phyloP scores from a whole-genome alignment of 306 rosid species.

The Dicorynia guianensis region DNA sequence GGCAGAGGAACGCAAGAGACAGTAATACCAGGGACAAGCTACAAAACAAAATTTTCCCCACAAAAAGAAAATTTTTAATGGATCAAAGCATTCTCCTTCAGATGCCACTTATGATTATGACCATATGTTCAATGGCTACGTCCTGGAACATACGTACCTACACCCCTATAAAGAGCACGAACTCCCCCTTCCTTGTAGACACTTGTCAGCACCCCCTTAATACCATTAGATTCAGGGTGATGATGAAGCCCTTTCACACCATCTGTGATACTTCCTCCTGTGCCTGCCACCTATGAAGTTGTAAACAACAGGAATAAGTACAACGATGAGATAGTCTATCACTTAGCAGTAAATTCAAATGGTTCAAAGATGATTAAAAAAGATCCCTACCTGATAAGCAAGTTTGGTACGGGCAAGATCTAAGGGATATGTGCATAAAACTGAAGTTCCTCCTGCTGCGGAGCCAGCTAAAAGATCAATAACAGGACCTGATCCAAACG shows the following conservation, averaged over 20 bases:
- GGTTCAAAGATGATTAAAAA: conserved; percentile 17
- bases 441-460: conserved; percentile 95
- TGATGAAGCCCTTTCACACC: conserved; percentile 53
- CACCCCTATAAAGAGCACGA: conserved; percentile 89
- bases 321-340: conserved; percentile 1
- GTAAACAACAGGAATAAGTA: conserved; percentile 23
- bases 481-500: conserved; percentile 81
- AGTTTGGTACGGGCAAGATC: conserved; percentile 98
- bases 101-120: conserved; percentile 21
- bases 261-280: conserved; percentile 50
- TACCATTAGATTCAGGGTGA: conserved; percentile 62
- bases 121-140: conserved; percentile 19
- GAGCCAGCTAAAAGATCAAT: conserved; percentile 98
- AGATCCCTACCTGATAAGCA: conserved; percentile 82
- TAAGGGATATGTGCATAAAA: conserved; percentile 88
- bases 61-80: conserved; percentile 23
- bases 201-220: conserved; percentile 73
- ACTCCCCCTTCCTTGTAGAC: conserved; percentile 81
- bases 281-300: conserved; percentile 64
- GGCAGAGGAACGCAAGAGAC: conserved; percentile 25
- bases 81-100: conserved; percentile 1
- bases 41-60: conserved; percentile 12
- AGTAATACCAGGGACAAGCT: background rate
- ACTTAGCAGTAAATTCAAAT: conserved; percentile 8
- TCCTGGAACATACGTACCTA: conserved; percentile 60